These are phyloP conservation scores for Solanum appendiculatum DNA, from an alignment of 257 asterid species.

Conservation along the genomic window DNA sequence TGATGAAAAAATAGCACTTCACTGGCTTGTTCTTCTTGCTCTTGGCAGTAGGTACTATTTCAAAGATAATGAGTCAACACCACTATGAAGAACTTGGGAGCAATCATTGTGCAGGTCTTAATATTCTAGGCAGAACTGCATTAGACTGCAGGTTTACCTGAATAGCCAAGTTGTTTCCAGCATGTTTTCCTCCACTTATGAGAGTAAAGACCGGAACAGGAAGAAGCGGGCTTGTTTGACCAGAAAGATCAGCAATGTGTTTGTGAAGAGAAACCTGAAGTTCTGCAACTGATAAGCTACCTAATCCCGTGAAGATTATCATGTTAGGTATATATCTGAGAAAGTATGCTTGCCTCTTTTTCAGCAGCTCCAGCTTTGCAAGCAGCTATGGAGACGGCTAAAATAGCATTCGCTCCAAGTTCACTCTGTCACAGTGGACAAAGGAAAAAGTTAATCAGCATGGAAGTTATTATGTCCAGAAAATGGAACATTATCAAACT, in stretches of 20 bases:
- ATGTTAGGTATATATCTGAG: neutral
- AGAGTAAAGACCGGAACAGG: constrained; percentile 94
- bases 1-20: neutral
- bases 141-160: constrained; percentile 33
- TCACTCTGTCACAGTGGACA: constrained; percentile 52
- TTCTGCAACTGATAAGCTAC: neutral
- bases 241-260: constrained; percentile 93
- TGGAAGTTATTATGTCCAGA: neutral
- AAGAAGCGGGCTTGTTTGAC: constrained; percentile 53
- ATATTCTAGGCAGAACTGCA: neutral
- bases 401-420: constrained; percentile 93
- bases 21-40: neutral
- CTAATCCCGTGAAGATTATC: neutral
- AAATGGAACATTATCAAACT: neutral
- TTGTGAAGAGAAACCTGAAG: constrained; percentile 89
- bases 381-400: constrained; percentile 98
- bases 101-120: neutral
- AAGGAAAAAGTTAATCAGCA: neutral
- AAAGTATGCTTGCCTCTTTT: constrained; percentile 56
- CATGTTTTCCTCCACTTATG: constrained; percentile 87
- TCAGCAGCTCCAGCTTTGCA: constrained; percentile 99
- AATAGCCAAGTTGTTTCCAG: constrained; percentile 72
- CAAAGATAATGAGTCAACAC: neutral
- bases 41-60: neutral
- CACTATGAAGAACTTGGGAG: neutral